Evolutionary conservation across 2,329 filamentous ascomycete genomes (phyloP), one percentile per base, ranked within the genome.

Genomic region (Escovopsis sp.): DNA sequence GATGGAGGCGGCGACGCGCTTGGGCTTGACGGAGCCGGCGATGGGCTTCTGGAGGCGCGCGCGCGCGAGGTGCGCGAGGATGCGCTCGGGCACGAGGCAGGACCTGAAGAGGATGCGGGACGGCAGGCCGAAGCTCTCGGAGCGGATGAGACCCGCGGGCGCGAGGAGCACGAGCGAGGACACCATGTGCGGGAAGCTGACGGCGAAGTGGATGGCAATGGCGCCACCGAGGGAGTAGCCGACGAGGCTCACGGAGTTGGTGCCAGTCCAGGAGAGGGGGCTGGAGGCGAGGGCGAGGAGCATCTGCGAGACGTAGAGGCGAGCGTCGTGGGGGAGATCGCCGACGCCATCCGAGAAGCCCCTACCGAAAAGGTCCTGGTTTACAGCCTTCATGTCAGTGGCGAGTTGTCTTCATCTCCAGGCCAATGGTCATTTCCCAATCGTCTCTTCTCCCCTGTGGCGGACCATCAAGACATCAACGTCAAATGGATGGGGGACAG

Each of bases 221-320:
- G 82, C 84, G 38, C 86, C 86, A 44, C 86, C 86, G 1, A 94
- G 71, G 0, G 82, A 88, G 61, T 91, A 94, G 10, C 86, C 86
- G 11, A 88, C 63, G 18, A 94, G 60, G 39, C 72, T 72, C 55
- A 91, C 77, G 39, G 67, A 70, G 36, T 58, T 53, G 12, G 55
- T 48, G 36, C 75, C 73, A 0, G 75, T 79, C 82, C 82, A 87
- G 12, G 75, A 51, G 3, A 89, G 62, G 0, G 75, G 68, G 2
- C 82, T 87, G 1, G 82, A 86, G 26, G 75, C 69, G 10, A 89
- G 64, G 12, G 72, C 82, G 26, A 84, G 70, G 35, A 86, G 68
- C 43, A 86, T 78, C 59, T 89, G 82, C 3, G 77, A 71, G 4
- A 73, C 69, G 61, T 85, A 91, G 7, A 93, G 73, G 12, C 75